Conservation (phyloP, 164 flowering plant species). For the Stephania yunnanensis region DNA sequence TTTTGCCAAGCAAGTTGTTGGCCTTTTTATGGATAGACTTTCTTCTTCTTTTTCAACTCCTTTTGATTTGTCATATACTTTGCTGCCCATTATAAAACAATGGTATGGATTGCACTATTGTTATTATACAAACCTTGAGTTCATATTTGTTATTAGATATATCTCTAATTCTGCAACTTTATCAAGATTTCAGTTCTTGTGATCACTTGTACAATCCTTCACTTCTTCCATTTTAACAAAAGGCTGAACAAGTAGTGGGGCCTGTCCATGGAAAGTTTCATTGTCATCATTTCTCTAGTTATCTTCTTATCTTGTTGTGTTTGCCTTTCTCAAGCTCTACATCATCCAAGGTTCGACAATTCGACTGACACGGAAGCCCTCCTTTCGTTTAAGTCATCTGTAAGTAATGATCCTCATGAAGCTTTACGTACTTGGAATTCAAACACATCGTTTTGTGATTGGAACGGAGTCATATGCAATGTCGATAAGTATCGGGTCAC, state of each 20-base stretch:
- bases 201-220: neutral
- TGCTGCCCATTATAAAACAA: too few species aligned
- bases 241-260: neutral
- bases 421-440: constrained; percentile 20
- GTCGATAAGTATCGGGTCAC: constrained; percentile 14
- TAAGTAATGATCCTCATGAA: constrained; percentile 15
- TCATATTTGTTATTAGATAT: too few species aligned
- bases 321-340: constrained; percentile 9
- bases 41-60: too few species aligned
- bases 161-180: too few species aligned
- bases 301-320: constrained; percentile 45
- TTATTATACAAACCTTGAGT: too few species aligned
- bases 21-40: neutral
- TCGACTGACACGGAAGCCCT: constrained; percentile 14
- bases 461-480: constrained; percentile 22
- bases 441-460: constrained; percentile 18
- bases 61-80: neutral
- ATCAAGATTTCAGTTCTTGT: neutral
- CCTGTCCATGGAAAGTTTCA: neutral
- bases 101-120: too few species aligned
- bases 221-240: neutral
- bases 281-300: neutral
- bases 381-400: constrained; percentile 13
- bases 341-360: neutral
- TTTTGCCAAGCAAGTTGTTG: neutral